Evolutionary conservation across 2,329 filamentous ascomycete genomes (phyloP).

Genomic region (Helotiales sp.): DNA sequence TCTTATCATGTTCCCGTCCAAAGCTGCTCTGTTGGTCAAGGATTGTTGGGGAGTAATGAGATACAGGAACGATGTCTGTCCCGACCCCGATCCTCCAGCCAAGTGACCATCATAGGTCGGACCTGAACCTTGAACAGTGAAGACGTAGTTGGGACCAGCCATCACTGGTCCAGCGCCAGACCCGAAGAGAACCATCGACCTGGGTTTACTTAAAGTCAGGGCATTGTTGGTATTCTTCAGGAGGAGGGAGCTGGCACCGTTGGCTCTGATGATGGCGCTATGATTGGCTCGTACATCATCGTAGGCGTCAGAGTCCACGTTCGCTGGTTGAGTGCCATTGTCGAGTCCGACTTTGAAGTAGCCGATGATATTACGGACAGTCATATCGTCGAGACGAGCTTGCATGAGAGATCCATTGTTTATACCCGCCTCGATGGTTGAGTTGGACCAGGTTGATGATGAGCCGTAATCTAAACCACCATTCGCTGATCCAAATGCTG

Average conservation of each 20-base stretch:
- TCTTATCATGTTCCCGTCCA: slow-evolving; percentile 57
- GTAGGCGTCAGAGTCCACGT: slow-evolving; percentile 81
- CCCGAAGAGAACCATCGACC: slow-evolving; percentile 74
- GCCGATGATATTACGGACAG: slow-evolving; percentile 61
- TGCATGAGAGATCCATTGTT: slow-evolving; percentile 64
- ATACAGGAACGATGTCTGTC: slow-evolving; percentile 66
- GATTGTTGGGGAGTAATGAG: slow-evolving; percentile 72
- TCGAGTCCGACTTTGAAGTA: slow-evolving; percentile 63
- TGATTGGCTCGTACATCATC: slow-evolving; percentile 53
- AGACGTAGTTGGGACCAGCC: slow-evolving; percentile 17
- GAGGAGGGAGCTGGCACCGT: slow-evolving; percentile 53
- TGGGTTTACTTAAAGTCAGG: slow-evolving; percentile 75
- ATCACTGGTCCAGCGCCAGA: slow-evolving; percentile 66
- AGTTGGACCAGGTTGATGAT: slow-evolving; percentile 22
- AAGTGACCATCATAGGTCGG: slow-evolving; percentile 15
- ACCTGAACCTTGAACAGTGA: slow-evolving; percentile 4
- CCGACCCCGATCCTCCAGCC: slow-evolving; percentile 39
- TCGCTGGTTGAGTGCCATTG: slow-evolving; percentile 51
- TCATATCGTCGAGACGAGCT: slow-evolving; percentile 65
- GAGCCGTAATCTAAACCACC: slow-evolving; percentile 13
- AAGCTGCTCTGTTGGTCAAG: slow-evolving; percentile 59
- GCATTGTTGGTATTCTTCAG: slow-evolving; percentile 75
- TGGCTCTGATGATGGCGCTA: slow-evolving; percentile 57
- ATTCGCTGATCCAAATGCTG: slow-evolving; percentile 30
- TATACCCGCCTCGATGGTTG: slow-evolving; percentile 74